Base-by-base conservation (phyloP, 1,284 basidiomycete genomes). In the Heterobasidion irregulare region DNA sequence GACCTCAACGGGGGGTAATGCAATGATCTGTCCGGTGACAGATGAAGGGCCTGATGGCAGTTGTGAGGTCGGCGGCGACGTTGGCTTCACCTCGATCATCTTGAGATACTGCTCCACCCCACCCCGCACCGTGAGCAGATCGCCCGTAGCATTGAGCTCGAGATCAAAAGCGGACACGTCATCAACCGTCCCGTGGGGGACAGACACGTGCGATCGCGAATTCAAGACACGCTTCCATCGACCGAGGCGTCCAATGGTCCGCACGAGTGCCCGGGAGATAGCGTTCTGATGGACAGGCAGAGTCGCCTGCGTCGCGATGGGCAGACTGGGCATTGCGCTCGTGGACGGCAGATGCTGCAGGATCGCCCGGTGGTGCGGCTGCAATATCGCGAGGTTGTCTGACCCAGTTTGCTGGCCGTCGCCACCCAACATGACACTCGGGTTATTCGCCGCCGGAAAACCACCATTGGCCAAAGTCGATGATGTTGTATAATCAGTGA, bases 141-240 rank as follows among this genome's bases (percentile, higher is more conserved):
- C 82, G 26, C 78, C 75, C 10, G 77, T 72, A 18, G 76, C 74
- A 58, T 71, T 79, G 51, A 81, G 64, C 64, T 88, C 86, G 46
- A 88, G 68, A 62, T 89, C 83, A 63, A 89, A 86, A 5, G 84
- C 82, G 0, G 84, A 82, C 2, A 82, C 75, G 58, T 80, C 81
- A 8, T 77, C 74, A 56, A 75, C 78, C 9, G 73, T 69, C 1
- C 69, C 73, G 10, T 80, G 64, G 10, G 75, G 73, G 34, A 70
- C 68, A 45, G 69, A 65, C 35, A 70, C 60, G 18, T 70, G 64
- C 44, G 54, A 57, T 4, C 83, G 73, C 15, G 83, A 77, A 58
- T 87, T 85, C 48, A 92, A 66, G 12, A 88, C 88, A 2, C 89
- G 79, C 61, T 79, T 88, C 86, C 90, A 91, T n/a, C 86, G 74